Conservation (phyloP, 2,329 filamentous ascomycete genomes). For the Helotiales sp. region DNA sequence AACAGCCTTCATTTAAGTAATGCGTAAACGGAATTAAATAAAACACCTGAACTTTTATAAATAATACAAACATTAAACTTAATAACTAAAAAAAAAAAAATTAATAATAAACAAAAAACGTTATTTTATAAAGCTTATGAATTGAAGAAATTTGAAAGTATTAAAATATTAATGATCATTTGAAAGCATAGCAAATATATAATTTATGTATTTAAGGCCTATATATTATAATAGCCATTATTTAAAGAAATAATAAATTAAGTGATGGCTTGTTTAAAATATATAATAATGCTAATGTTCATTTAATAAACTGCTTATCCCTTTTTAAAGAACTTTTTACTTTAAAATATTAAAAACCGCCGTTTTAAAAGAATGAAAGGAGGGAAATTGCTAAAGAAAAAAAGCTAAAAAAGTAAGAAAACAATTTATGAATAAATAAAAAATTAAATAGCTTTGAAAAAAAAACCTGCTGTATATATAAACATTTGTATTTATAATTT, state of each 20-base stretch:
- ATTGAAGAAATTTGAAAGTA: conserved; percentile 22
- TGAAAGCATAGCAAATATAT: conserved; percentile 21
- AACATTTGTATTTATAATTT: not conserved
- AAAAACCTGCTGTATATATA: not conserved
- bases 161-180: conserved; percentile 24
- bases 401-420: too few relatives aligned
- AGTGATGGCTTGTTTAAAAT: conserved; percentile 12
- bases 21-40: not conserved
- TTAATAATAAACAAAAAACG: conserved; percentile 4
- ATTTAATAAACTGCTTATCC: conserved; percentile 26
- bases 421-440: too few relatives aligned
- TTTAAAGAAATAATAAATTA: conserved; percentile 23
- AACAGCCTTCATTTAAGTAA: not conserved
- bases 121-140: conserved; percentile 24
- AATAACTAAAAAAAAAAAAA: not conserved
- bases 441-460: not conserved
- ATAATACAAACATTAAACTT: conserved; percentile 10
- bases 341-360: conserved; percentile 23
- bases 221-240: conserved; percentile 17
- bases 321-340: conserved; percentile 24
- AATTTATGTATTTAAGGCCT: conserved; percentile 19
- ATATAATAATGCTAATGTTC: conserved; percentile 17
- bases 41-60: not conserved
- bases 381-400: too few relatives aligned
- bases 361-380: not conserved